Percentiles rank a stretch among this genome's conserved stretches.
phyloP scores from a whole-genome alignment of 2,329 filamentous ascomycete genomes.

The Colletotrichum sublineola region DNA sequence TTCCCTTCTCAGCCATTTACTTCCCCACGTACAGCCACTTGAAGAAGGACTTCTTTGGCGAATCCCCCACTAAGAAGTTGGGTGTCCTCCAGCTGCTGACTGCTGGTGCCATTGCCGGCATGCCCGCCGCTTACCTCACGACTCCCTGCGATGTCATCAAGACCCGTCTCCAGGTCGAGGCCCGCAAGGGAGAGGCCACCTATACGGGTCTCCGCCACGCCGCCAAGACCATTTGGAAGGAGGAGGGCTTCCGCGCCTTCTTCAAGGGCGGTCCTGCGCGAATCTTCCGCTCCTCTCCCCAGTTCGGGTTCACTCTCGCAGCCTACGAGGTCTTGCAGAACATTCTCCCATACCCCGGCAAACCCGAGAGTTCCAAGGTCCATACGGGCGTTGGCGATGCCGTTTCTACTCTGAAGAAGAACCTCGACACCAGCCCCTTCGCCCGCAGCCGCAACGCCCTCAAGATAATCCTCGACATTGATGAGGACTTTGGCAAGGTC shows the following conservation, averaged over 20 bases:
- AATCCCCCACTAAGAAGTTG: slow-evolving; percentile 87
- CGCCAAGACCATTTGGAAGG: slow-evolving; percentile 84
- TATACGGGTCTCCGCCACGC: slow-evolving; percentile 92
- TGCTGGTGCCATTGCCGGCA: slow-evolving; percentile 93
- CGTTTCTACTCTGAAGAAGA: slow-evolving; percentile 72
- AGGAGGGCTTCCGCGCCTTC: slow-evolving; percentile 96
- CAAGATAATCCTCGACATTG: slow-evolving; percentile 94
- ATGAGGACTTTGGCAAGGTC: slow-evolving; percentile 89
- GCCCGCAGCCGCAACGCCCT: slow-evolving; percentile 85
- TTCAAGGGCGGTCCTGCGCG: slow-evolving; percentile 98
- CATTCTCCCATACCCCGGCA: slow-evolving; percentile 82
- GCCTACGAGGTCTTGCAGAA: slow-evolving; percentile 93
- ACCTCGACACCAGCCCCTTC: slow-evolving; percentile 66
- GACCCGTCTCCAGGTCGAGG: slow-evolving; percentile 96
- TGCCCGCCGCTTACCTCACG: slow-evolving; percentile 93
- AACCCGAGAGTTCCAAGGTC: slow-evolving; percentile 64
- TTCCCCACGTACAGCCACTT: slow-evolving; percentile 97
- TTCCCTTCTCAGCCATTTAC: slow-evolving; percentile 98
- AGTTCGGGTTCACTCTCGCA: slow-evolving; percentile 97
- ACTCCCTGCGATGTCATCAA: slow-evolving; percentile 99
- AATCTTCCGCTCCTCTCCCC: slow-evolving; percentile 93
- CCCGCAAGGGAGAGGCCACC: slow-evolving; percentile 90
- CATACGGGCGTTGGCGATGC: slow-evolving; percentile 74
- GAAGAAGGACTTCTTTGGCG: slow-evolving; percentile 94
- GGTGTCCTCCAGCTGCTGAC: slow-evolving; percentile 92